These are phyloP conservation scores for Beauveria sp. DNA, from an alignment of 2,329 filamentous ascomycete species.

Conservation along the genomic window DNA sequence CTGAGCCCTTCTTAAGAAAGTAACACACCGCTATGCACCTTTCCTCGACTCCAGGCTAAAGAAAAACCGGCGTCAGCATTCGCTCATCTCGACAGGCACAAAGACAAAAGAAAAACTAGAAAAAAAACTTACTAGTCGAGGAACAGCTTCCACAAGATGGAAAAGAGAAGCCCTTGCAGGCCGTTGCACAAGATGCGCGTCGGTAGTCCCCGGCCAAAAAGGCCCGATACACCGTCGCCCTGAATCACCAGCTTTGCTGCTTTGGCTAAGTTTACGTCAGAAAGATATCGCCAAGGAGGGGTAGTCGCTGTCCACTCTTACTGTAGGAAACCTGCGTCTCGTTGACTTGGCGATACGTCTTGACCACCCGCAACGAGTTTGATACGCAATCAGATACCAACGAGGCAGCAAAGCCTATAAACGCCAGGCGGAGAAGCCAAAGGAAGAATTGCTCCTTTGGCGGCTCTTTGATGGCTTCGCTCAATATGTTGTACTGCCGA, in stretches of 20 bases:
- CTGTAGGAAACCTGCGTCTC: slow-evolving; percentile 39
- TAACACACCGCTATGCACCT: neutral
- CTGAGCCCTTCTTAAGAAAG: too few relatives aligned
- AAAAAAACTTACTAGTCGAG: slow-evolving; percentile 35
- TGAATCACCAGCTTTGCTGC: slow-evolving; percentile 33
- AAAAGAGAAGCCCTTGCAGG: slow-evolving; percentile 38
- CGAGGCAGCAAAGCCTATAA: slow-evolving; percentile 25
- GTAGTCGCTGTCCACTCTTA: slow-evolving; percentile 17
- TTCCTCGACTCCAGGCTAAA: neutral
- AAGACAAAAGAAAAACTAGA: too few relatives aligned
- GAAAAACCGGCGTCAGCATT: neutral
- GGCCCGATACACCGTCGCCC: slow-evolving; percentile 33
- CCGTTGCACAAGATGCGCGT: slow-evolving; percentile 42
- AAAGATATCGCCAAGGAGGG: neutral
- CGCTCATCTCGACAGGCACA: neutral
- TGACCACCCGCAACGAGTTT: slow-evolving; percentile 39
- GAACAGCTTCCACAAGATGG: slow-evolving; percentile 42
- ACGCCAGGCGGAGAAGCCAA: slow-evolving; percentile 36
- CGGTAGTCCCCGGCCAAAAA: slow-evolving; percentile 38
- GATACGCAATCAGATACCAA: slow-evolving; percentile 36
- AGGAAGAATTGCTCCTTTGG: slow-evolving; percentile 30
- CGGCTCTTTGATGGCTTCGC: slow-evolving; percentile 31
- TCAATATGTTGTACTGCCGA: slow-evolving; percentile 35
- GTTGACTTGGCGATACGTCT: slow-evolving; percentile 43
- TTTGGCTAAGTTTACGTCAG: slow-evolving; percentile 24